These are phyloP conservation scores for Mycena haematopus DNA, from an alignment of 768 basidiomycete genomes.

Conservation along the genomic window DNA sequence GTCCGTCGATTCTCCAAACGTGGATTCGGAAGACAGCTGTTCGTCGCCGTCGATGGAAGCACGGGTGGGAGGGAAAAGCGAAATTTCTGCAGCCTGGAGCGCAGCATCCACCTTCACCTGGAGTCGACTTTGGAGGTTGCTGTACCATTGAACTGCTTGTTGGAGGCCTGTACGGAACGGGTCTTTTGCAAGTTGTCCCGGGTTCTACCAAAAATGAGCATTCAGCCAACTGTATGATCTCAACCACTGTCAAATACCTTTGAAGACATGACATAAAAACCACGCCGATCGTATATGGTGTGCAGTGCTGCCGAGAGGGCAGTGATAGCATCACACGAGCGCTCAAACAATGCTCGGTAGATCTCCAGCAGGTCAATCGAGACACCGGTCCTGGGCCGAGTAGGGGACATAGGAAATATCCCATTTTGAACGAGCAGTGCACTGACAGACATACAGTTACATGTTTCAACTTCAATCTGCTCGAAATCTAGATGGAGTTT, in stretches of 20 bases:
- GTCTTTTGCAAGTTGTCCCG: slow-evolving; percentile 24
- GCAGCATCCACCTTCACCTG: slow-evolving; percentile 11
- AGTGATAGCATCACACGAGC: slow-evolving; percentile 43
- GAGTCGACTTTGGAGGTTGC: slow-evolving; percentile 20
- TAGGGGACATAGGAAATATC: slow-evolving; percentile 30
- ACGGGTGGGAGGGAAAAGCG: not conserved
- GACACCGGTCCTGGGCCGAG: slow-evolving; percentile 20
- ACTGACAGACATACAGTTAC: slow-evolving; percentile 10
- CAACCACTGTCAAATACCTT: slow-evolving; percentile 27
- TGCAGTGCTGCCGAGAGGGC: slow-evolving; percentile 34
- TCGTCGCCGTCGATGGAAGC: no score
- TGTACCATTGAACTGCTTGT: slow-evolving; percentile 38
- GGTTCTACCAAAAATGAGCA: not conserved
- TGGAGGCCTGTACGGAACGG: slow-evolving; percentile 38
- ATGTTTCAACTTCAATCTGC: not conserved
- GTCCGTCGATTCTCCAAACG: no score
- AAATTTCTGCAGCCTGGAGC: slow-evolving; percentile 3
- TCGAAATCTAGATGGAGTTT: not conserved
- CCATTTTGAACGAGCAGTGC: slow-evolving; percentile 25
- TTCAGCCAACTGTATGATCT: not conserved
- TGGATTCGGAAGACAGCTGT: no score
- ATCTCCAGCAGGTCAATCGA: slow-evolving; percentile 29
- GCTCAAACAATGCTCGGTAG: slow-evolving; percentile 40
- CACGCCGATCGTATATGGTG: slow-evolving; percentile 37
- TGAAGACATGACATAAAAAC: slow-evolving; percentile 30